Evolutionary conservation across 306 rosid species (phyloP).

Genomic region (Pyrus betulifolia): DNA sequence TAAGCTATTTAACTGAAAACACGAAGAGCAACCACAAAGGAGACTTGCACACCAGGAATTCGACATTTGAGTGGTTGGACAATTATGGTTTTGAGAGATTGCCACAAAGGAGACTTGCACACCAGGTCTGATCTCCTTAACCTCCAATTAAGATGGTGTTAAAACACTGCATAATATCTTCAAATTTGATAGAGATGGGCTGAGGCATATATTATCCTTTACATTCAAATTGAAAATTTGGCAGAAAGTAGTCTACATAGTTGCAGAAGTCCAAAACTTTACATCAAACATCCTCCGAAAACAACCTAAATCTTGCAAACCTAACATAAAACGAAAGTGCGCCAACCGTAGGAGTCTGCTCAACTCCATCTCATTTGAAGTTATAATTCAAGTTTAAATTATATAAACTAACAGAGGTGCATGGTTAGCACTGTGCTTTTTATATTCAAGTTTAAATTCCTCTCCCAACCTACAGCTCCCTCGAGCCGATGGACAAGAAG

Average conservation of each 20-base stretch:
- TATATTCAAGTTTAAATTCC: too few relatives aligned
- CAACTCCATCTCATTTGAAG: neutral
- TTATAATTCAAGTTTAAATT: neutral
- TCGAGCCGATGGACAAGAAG: conserved; percentile 18
- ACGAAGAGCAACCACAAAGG: neutral
- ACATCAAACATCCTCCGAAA: neutral
- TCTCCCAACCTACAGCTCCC: neutral
- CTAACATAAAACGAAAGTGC: neutral
- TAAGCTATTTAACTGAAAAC: neutral
- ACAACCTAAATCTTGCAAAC: neutral
- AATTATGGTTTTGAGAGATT: neutral
- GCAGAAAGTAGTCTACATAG: neutral
- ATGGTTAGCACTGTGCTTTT: too few relatives aligned
- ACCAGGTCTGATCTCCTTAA: neutral
- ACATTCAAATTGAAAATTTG: neutral
- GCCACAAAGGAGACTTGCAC: neutral
- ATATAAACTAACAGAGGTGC: too few relatives aligned
- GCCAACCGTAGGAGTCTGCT: neutral
- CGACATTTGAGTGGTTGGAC: neutral
- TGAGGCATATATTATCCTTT: neutral
- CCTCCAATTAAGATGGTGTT: neutral
- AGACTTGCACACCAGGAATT: too few relatives aligned
- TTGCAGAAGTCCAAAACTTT: neutral
- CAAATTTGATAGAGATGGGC: too few relatives aligned
- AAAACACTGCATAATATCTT: neutral